Conservation (phyloP, 2,329 filamentous ascomycete species). For the Penicillium griseofulvum region DNA sequence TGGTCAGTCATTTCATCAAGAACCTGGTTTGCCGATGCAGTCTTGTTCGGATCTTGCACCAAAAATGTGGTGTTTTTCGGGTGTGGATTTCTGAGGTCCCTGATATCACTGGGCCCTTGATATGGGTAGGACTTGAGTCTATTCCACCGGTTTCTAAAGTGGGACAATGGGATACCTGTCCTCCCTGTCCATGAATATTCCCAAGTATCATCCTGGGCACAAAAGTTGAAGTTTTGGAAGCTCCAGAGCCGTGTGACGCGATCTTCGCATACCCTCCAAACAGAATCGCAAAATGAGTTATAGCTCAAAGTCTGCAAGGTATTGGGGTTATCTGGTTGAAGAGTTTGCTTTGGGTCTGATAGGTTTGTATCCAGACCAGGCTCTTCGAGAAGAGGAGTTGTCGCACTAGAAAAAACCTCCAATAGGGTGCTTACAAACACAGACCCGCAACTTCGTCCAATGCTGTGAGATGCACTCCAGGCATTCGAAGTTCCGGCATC, state of each 20-base stretch:
- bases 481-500: no score
- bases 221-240: slow-evolving; percentile 1
- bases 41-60: not conserved
- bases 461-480: no score
- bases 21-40: not conserved
- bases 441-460: no score
- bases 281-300: slow-evolving; percentile 3
- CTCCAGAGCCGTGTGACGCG: not conserved
- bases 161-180: slow-evolving; percentile 5
- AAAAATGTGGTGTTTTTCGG: not conserved
- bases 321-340: slow-evolving; percentile 3
- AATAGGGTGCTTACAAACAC: no score
- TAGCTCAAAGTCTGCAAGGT: slow-evolving; percentile 1
- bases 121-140: not conserved
- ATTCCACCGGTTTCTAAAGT: slow-evolving; percentile 3
- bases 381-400: not conserved
- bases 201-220: slow-evolving; percentile 8
- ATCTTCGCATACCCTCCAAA: slow-evolving; percentile 1
- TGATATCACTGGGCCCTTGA: not conserved
- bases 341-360: not conserved
- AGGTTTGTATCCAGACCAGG: not conserved
- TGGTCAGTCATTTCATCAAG: not conserved
- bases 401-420: no score
- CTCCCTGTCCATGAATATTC: slow-evolving; percentile 9
- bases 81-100: not conserved